Evolutionary conservation across 768 basidiomycete species (phyloP), one percentile per base, ranked within the genome.

Genomic region (Suillus weaverae): DNA sequence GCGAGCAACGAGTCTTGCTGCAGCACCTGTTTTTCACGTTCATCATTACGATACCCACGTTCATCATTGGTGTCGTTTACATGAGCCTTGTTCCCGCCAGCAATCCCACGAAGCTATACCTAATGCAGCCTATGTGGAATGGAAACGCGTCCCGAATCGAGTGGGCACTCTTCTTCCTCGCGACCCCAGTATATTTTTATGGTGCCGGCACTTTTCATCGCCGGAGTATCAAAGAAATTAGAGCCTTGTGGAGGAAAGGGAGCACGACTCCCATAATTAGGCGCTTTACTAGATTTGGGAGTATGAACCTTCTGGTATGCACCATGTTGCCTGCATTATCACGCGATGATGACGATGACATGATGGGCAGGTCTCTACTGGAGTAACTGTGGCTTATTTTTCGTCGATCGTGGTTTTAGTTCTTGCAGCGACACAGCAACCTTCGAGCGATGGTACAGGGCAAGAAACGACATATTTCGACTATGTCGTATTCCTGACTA

Each of bases 401-500:
- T 83, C 93, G 0, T 92, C 91, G 9, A 77, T 95, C 10, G 89
- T 82, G 1, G 81, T 92, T 50, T 78, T 95, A 16, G 85, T 79
- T 13, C 78, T 92, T 1, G 84, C 89, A 0, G 84, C 86, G 0
- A 76, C 73, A 39, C 78, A 80, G 46, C 64, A 73, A 53, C 78
- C 80, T 9, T 74, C 81, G 33, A 63, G 76, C 10, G 65, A 74
- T 36, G 77, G 74, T 32, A 67, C 73, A 18, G 84, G 81, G 4
- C 84, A 89, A 57, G 81, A 81, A 10, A 87, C 85, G 0, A 90
- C 89, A 2, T 94, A 93, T 72, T 94, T 95, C 68, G 93, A 95
- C 71, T 86, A 87, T 0, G 88, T 89, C 18, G 87, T 93, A 10
- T 91, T 95, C 69, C 77, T 95, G 56, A 88, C 91, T 36, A 85